Base-by-base conservation (phyloP, 2,329 filamentous ascomycete genomes). In the Dothideomycetidae sp. region DNA sequence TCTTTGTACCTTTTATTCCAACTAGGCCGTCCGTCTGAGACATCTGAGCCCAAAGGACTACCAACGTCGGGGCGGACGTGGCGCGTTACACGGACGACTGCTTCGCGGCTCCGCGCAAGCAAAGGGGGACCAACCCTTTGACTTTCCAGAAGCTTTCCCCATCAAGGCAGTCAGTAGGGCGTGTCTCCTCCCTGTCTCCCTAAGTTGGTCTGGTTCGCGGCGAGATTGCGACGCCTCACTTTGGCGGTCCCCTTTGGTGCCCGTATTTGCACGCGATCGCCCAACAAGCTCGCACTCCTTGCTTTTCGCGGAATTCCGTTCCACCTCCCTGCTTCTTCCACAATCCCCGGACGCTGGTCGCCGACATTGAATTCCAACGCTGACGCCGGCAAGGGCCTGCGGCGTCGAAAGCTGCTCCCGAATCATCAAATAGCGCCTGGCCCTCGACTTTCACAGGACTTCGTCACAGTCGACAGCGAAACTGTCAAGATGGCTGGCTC, bases 401-500 rank as follows among this genome's bases (percentile, higher is more conserved):
- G 36, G 36, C 36, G 36, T 38, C 30, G 36, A 17, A 38, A 33
- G 29, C 36, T 19, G 36, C 30, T 21, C 21, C 21, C n/a, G 7
- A 7, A 7, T 26, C 21, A 26, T n/a, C n/a, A n/a, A 11, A 37
- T 30, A 21, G 12, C 16, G 15, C 13, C 29, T 21, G 17, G 29
- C 12, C 18, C 36, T 16, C 17, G 15, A 10, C 17, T 19, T 18
- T 33, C 36, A 10, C 18, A 26, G 15, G 36, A 21, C 11, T 21
- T 13, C 10, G 3, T 16, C 5, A 10, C 14, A 7, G n/a, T 7
- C n/a, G 21, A 26, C n/a, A 26, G n/a, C 9, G 10, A 29, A 39
- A 32, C 36, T 13, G 29, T 29, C 38, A 72, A 70, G 67, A 77
- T 76, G 61, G 71, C 75, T 42, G 76, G 76, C 56, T 76, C 73